phyloP scores from a whole-genome alignment of 768 basidiomycete genomes.

The Boletellus emodensis region DNA sequence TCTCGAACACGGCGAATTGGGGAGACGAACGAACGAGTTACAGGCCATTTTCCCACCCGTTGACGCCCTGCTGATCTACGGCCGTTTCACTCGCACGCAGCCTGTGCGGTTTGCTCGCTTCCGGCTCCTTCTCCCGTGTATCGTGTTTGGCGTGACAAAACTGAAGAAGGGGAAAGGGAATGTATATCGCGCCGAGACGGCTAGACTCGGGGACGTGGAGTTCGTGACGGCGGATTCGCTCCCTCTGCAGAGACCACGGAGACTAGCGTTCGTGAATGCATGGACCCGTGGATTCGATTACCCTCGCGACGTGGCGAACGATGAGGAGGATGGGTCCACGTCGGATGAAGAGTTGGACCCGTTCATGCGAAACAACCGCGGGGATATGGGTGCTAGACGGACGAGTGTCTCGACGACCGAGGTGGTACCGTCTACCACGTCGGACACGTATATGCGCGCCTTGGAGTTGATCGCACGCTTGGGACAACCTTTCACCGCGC shows the following conservation, averaged over 20 bases:
- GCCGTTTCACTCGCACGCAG: background rate
- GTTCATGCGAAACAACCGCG: background rate
- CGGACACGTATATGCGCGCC: background rate
- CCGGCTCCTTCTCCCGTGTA: constrained; percentile 1
- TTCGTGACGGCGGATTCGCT: background rate
- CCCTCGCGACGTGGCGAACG: background rate
- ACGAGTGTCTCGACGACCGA: background rate
- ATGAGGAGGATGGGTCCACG: too few species aligned
- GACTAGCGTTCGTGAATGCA: background rate
- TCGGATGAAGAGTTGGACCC: background rate
- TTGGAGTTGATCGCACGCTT: constrained; percentile 5
- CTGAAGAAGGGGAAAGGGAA: background rate
- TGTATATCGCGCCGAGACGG: constrained; percentile 1
- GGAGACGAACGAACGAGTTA: background rate
- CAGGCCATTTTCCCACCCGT: background rate
- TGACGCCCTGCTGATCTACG: background rate
- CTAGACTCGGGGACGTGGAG: background rate
- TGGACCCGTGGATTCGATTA: background rate
- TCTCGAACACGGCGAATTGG: background rate
- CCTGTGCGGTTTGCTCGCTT: background rate
- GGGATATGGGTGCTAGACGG: background rate
- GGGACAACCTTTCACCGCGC: constrained; percentile 2
- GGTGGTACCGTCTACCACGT: background rate
- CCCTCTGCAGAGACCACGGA: background rate
- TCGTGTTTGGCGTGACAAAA: background rate